A percentile compares a stretch with the other conserved stretches of the same genome.
phyloP scores from a whole-genome alignment of 495 filamentous ascomycete genomes.

The Physcia stellaris region DNA sequence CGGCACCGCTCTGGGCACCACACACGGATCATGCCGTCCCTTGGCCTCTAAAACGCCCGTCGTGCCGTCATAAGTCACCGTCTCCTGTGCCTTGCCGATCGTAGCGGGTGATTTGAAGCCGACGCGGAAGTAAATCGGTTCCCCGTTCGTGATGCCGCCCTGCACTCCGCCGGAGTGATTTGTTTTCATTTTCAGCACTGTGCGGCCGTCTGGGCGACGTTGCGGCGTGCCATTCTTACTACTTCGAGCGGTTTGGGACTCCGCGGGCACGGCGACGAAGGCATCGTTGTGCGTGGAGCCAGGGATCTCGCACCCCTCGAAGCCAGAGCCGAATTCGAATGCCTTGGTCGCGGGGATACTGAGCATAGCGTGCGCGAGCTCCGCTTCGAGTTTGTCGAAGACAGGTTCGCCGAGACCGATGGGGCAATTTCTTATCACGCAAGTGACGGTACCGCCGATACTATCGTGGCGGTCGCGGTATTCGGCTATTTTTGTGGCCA shows the following conservation, averaged over 20 bases:
- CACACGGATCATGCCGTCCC: constrained; percentile 91
- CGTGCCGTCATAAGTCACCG: constrained; percentile 61
- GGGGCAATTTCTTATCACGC: constrained; percentile 78
- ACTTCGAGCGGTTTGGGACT: constrained; percentile 11
- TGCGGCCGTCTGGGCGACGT: constrained; percentile 24
- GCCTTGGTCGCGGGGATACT: constrained; percentile 94
- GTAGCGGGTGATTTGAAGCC: constrained; percentile 95
- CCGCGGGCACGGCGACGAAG: constrained; percentile 48
- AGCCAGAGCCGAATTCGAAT: constrained; percentile 93
- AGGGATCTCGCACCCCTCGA: constrained; percentile 61
- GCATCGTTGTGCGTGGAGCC: constrained; percentile 90
- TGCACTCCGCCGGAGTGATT: constrained; percentile 97
- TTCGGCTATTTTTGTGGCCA: constrained; percentile 68
- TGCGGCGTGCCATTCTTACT: constrained; percentile 19
- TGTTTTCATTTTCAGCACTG: constrained; percentile 69
- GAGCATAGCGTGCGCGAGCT: constrained; percentile 91
- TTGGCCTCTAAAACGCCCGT: constrained; percentile 81
- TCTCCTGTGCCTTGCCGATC: constrained; percentile 82
- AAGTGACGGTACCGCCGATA: constrained; percentile 92
- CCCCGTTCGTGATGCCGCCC: constrained; percentile 92
- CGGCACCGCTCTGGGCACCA: constrained; percentile 84
- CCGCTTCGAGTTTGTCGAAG: constrained; percentile 94
- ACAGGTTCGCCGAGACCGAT: constrained; percentile 83
- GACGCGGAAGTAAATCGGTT: constrained; percentile 86
- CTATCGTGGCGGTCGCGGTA: constrained; percentile 62